Base-by-base conservation (phyloP, 202 grass and related monocot species). In the Setaria italica region DNA sequence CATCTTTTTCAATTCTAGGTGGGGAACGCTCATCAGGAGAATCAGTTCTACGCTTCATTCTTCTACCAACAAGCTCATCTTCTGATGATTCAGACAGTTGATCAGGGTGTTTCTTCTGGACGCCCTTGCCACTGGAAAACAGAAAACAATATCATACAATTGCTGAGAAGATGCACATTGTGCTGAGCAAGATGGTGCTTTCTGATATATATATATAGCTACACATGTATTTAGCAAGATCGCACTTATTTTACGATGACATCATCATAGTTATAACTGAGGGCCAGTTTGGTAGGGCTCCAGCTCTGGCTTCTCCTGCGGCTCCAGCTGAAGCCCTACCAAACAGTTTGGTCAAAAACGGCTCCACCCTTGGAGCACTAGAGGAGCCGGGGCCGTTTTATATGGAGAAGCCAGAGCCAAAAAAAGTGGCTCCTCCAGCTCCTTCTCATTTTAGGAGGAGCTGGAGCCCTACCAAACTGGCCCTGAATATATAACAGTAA, bases 61-160 rank as follows among this genome's bases (percentile, higher is more conserved):
- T 87, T 91, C 76, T 86, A 74, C 62, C 65, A 85, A 21, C 87
- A 87, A 70, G 70, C 71, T 87, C 88, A 67, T 70, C 82, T 75
- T 91, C 86, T 79, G 91, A 85, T 70, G 85, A 96, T 54, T 85
- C 82, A 85, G 86, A 87, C 41, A 72, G 81, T 86, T 72, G 62
- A 33, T 50, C 39, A 5, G 54, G 20, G 47, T 80, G 74, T 65
- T 86, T 92, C 79, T 74, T 95, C 47, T 45, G 42, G 32, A 81
- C 32, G 30, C 84, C 86, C 54, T 74, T 92, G 62, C 78, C 73
- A 89, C 97, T 92, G 69, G 11, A 92, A 3, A 86, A 93, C 25
- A 67, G 14, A 78, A 87, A 76, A 67, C 25, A 45, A 19, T 62
- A 57, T 90, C 62, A 89, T 32, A 53, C 3, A 70, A 72, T 49